A percentile compares a stretch with the other conserved stretches of the same genome.
Evolutionary conservation across 495 filamentous ascomycete species (phyloP).

Genomic region (Aspergillus funiculosus): DNA sequence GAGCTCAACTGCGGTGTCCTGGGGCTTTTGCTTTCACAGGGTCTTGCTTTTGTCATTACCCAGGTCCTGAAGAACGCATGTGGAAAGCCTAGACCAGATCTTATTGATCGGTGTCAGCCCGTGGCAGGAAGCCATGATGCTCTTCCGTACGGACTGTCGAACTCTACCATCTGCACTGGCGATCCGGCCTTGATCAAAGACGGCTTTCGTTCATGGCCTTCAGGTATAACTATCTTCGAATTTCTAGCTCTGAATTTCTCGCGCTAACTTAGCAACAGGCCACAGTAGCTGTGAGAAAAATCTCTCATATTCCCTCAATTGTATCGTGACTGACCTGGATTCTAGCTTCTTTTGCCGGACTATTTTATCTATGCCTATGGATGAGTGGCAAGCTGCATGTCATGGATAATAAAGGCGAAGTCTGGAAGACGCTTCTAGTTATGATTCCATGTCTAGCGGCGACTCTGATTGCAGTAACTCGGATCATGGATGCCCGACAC

Average conservation of each 20-base stretch:
- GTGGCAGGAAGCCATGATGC: slow-evolving; percentile 31
- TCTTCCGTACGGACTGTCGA: slow-evolving; percentile 51
- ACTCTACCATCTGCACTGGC: slow-evolving; percentile 61
- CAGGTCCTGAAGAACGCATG: slow-evolving; percentile 80
- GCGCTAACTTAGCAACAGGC: slow-evolving; percentile 24
- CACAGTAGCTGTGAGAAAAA: slow-evolving; percentile 52
- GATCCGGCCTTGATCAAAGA: slow-evolving; percentile 66
- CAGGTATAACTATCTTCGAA: slow-evolving; percentile 43
- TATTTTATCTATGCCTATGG: slow-evolving; percentile 71
- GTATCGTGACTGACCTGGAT: slow-evolving; percentile 4
- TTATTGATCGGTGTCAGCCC: slow-evolving; percentile 65
- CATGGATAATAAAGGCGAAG: slow-evolving; percentile 64
- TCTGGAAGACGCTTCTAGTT: slow-evolving; percentile 66
- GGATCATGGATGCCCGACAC: slow-evolving; percentile 75
- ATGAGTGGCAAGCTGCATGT: slow-evolving; percentile 50
- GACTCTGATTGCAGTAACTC: slow-evolving; percentile 49
- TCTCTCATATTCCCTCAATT: not conserved
- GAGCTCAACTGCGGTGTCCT: slow-evolving; percentile 77
- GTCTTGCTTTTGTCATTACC: slow-evolving; percentile 67
- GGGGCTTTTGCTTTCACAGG: slow-evolving; percentile 63
- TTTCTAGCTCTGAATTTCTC: slow-evolving; percentile 25
- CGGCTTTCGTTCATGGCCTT: slow-evolving; percentile 81
- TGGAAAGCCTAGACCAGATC: slow-evolving; percentile 78
- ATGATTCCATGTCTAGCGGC: slow-evolving; percentile 54
- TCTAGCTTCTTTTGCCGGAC: slow-evolving; percentile 62